Evolutionary conservation across 441 rosid species (phyloP).

Genomic region (Pelargonium fulgidum): DNA sequence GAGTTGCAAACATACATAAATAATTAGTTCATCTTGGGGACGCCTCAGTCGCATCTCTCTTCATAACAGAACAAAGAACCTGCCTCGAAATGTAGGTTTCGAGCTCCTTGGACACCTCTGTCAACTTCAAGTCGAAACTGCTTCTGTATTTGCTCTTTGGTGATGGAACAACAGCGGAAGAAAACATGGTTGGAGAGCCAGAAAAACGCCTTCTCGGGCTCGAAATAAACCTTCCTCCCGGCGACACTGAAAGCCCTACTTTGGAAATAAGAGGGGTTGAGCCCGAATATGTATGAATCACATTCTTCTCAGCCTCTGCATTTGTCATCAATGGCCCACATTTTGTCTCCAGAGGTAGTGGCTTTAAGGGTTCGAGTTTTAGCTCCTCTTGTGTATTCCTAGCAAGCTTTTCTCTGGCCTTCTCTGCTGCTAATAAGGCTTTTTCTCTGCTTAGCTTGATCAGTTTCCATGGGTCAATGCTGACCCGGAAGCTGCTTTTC

Average conservation of each 20-base stretch:
- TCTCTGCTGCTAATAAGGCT: slow-evolving; percentile 83
- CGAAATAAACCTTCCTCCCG: slow-evolving; percentile 45
- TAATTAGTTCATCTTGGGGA: slow-evolving; percentile 42
- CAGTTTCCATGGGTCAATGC: slow-evolving; percentile 84
- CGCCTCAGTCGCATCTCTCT: slow-evolving; percentile 61
- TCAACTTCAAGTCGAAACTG: slow-evolving; percentile 80
- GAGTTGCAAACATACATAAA: slow-evolving; percentile 1
- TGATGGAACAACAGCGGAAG: slow-evolving; percentile 41
- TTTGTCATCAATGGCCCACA: slow-evolving; percentile 49
- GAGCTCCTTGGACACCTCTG: slow-evolving; percentile 81
- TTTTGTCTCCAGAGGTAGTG: slow-evolving; percentile 77
- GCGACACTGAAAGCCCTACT: slow-evolving; percentile 44
- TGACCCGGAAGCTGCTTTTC: slow-evolving; percentile 64
- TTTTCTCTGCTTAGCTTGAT: slow-evolving; percentile 71
- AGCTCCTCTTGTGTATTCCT: slow-evolving; percentile 32
- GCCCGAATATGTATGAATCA: slow-evolving; percentile 27
- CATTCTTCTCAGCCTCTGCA: slow-evolving; percentile 28
- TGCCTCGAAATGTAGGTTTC: slow-evolving; percentile 84
- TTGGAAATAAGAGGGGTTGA: slow-evolving; percentile 46
- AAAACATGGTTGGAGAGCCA: slow-evolving; percentile 41
- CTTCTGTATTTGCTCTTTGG: slow-evolving; percentile 72
- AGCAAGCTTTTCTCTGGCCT: slow-evolving; percentile 63
- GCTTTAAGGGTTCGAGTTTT: slow-evolving; percentile 49
- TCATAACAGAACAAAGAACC: slow-evolving; percentile 70
- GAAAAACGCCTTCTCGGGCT: slow-evolving; percentile 88